Evolutionary conservation across 345 rosid genomes (phyloP).

Genomic region (Xanthoceras sorbifolium): DNA sequence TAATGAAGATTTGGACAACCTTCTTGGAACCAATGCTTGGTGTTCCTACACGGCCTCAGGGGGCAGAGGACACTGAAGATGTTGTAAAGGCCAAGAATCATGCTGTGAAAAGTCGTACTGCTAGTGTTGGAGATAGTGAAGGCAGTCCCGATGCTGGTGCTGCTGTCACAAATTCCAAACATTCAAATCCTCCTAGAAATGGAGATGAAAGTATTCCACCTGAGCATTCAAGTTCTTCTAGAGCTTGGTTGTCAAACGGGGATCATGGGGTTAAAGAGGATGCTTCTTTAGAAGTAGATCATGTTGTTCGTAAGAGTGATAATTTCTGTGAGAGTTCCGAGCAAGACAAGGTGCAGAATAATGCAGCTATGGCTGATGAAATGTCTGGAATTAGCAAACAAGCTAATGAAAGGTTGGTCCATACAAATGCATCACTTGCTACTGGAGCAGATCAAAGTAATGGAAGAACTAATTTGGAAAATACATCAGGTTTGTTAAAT

Average conservation of each 20-base stretch:
- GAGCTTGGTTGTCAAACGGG: conserved; percentile 53
- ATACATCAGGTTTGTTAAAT: conserved; percentile 47
- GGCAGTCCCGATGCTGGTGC: conserved; percentile 54
- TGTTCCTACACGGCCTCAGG: conserved; percentile 81
- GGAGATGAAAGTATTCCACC: conserved; percentile 50
- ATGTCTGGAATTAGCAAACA: conserved; percentile 42
- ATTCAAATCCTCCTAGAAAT: conserved; percentile 52
- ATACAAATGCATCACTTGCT: conserved; percentile 38
- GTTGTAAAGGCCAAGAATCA: conserved; percentile 63
- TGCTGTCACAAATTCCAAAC: conserved; percentile 46
- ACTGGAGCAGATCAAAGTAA: conserved; percentile 48
- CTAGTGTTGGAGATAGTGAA: conserved; percentile 56
- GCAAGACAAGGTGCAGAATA: conserved; percentile 48
- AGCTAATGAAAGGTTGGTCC: conserved; percentile 35
- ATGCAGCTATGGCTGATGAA: conserved; percentile 53
- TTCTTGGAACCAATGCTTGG: conserved; percentile 87
- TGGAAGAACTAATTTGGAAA: conserved; percentile 47
- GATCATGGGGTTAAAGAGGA: conserved; percentile 54
- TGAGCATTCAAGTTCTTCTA: conserved; percentile 59
- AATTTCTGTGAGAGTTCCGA: conserved; percentile 37
- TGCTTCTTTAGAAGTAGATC: conserved; percentile 43
- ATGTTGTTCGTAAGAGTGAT: conserved; percentile 36
- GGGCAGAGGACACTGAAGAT: conserved; percentile 84
- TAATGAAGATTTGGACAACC: conserved; percentile 92
- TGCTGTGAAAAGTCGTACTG: conserved; percentile 41